phyloP scores from a whole-genome alignment of 2,329 filamentous ascomycete species.

The Talaromyces sp. region DNA sequence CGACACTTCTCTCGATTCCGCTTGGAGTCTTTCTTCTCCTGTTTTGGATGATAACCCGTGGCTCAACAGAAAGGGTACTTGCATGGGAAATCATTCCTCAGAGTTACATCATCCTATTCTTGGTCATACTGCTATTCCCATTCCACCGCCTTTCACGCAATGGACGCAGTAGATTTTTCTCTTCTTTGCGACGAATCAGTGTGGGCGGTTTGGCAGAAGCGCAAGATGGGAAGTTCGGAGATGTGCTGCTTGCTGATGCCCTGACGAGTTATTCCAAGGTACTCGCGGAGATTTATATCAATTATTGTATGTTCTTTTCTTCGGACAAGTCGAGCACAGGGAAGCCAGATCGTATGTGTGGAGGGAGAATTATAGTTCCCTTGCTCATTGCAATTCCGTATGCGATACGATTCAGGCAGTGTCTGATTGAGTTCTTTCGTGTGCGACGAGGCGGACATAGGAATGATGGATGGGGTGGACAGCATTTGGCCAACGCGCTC shows the following conservation, averaged over 20 bases:
- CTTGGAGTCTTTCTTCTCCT: slow-evolving; percentile 68
- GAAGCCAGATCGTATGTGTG: slow-evolving; percentile 76
- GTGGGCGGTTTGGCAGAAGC: slow-evolving; percentile 83
- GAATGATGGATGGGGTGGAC: slow-evolving; percentile 67
- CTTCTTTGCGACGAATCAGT: slow-evolving; percentile 71
- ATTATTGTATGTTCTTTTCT: slow-evolving; percentile 85
- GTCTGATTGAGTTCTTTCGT: slow-evolving; percentile 79
- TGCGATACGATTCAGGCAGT: slow-evolving; percentile 84
- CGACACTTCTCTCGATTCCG: slow-evolving; percentile 69
- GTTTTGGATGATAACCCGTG: slow-evolving; percentile 80
- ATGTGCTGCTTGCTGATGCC: slow-evolving; percentile 89
- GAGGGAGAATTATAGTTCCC: slow-evolving; percentile 74
- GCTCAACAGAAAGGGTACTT: slow-evolving; percentile 65
- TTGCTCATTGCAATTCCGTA: slow-evolving; percentile 80
- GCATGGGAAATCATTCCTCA: slow-evolving; percentile 84
- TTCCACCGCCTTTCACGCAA: slow-evolving; percentile 64
- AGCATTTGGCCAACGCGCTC: slow-evolving; percentile 86
- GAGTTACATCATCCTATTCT: slow-evolving; percentile 70
- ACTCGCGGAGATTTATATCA: slow-evolving; percentile 82
- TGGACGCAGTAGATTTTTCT: slow-evolving; percentile 72
- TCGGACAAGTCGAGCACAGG: slow-evolving; percentile 69
- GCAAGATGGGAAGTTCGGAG: slow-evolving; percentile 88
- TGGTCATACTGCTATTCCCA: slow-evolving; percentile 69
- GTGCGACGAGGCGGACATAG: slow-evolving; percentile 55
- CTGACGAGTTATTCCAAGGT: slow-evolving; percentile 94